Base-by-base conservation (phyloP, 805 yeast genomes). In the Metschnikowia bowlesiae region DNA sequence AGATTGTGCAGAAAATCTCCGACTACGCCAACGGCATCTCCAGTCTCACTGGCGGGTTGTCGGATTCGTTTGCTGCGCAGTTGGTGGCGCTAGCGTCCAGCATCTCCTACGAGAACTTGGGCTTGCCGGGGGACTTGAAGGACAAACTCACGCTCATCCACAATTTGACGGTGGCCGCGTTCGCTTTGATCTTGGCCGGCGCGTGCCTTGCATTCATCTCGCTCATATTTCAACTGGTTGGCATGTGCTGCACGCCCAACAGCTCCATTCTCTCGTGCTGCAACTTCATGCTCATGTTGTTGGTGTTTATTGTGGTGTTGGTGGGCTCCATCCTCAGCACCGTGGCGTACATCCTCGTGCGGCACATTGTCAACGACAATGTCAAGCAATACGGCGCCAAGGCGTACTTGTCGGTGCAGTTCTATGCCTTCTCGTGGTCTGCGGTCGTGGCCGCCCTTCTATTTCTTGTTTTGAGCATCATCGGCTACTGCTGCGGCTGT, bases 361-460 rank as follows among this genome's bases (percentile, higher is more conserved):
- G 76, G 51, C 66, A 70, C 10, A 70, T 77, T 48, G 73, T 88
- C 69, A 81, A 84, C 58, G 67, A 80, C 33, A 68, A 70, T 33
- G 66, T 67, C 10, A 63, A 60, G 2, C 62, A 64, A 2, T 82
- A 72, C 57, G 95, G 95, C 13, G 74, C 84, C 44, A 63, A 66
- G 36, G 79, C 88, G 2, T 62, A 63, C 35, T 60, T 87, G 46
- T 78, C 81, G 33, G 67, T 69, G 16, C 65, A 68, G 46, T 84
- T 78, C 56, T 76, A 81, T 47, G 89, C 82, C 2, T 66, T 84
- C 42, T 68, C 81, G 8, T 87, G 92, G 94, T 81, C 81, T 11
- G 75, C 83, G 1, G 78, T 75, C 2, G 84, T 65, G 13, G 81
- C 82, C 8, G 63, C 70, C 8, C 56, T 66, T n/a, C 51, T 69